These are phyloP conservation scores for Clausena lansium DNA, from an alignment of 345 rosid genomes.

Conservation along the genomic window DNA sequence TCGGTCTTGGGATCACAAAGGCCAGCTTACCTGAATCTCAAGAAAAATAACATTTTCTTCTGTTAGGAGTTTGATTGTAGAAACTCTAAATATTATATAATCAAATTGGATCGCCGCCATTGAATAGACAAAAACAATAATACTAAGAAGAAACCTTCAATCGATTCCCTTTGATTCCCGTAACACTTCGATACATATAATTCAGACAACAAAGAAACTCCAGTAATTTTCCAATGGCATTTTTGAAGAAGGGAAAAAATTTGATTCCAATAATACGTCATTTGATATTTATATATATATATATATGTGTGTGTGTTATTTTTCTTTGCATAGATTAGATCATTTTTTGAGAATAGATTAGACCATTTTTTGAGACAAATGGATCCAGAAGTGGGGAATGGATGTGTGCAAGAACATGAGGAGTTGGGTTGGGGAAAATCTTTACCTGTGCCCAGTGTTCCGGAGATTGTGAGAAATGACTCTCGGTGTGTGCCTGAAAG, in stretches of 20 bases:
- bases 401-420: conserved; percentile 5
- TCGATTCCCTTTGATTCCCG: neutral
- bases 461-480: conserved; percentile 23
- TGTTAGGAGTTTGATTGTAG: neutral
- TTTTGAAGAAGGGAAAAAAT: neutral
- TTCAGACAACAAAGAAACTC: conserved; percentile 5
- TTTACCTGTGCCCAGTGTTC: conserved; percentile 21
- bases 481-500: conserved; percentile 17
- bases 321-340: neutral
- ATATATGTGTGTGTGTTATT: no score
- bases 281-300: neutral
- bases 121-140: neutral
- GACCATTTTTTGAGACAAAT: neutral
- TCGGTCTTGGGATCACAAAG: neutral
- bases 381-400: neutral
- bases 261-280: neutral
- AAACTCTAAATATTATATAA: neutral
- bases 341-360: neutral
- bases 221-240: neutral
- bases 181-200: neutral
- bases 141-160: neutral
- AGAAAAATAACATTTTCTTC: neutral
- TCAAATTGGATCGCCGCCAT: neutral
- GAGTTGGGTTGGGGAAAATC: conserved; percentile 18
- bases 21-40: neutral